These are phyloP conservation scores for Penicillium steckii DNA, from an alignment of 495 filamentous ascomycete genomes.

Conservation along the genomic window DNA sequence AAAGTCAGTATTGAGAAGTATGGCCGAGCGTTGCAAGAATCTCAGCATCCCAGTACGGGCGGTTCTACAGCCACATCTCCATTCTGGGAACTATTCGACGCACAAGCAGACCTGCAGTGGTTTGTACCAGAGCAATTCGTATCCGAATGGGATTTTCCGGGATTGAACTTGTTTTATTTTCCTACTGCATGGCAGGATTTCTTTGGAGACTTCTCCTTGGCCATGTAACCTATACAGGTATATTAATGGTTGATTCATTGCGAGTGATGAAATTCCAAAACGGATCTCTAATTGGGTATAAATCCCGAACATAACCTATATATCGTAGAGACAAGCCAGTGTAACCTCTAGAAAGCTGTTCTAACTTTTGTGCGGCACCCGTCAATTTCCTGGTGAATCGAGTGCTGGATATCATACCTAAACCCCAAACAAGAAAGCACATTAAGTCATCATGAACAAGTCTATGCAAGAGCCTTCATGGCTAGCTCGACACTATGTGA, in stretches of 20 bases:
- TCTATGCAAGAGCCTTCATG: constrained; percentile 47
- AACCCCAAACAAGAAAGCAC: constrained; percentile 13
- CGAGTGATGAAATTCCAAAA: background rate
- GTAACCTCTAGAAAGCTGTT: constrained; percentile 14
- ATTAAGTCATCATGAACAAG: constrained; percentile 15
- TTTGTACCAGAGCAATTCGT: constrained; percentile 53
- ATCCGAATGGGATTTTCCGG: constrained; percentile 55
- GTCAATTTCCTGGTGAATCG: constrained; percentile 17
- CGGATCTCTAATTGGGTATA: background rate
- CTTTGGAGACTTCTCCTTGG: constrained; percentile 41
- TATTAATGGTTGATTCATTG: background rate
- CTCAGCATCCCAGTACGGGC: constrained; percentile 19
- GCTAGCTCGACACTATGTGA: constrained; percentile 40
- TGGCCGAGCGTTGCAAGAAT: constrained; percentile 38
- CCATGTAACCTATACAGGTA: constrained; percentile 14
- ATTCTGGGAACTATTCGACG: constrained; percentile 44
- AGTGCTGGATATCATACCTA: constrained; percentile 34
- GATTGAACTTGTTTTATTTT: constrained; percentile 50
- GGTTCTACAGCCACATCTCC: constrained; percentile 22
- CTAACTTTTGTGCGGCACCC: constrained; percentile 25
- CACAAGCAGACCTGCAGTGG: constrained; percentile 48
- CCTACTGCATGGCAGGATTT: constrained; percentile 47
- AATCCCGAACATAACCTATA: background rate
- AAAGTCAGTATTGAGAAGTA: constrained; percentile 50
- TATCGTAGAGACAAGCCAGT: constrained; percentile 7